Evolutionary conservation across 1,139 yeast genomes (phyloP).

Genomic region (Pneumocystis jirovecii): DNA sequence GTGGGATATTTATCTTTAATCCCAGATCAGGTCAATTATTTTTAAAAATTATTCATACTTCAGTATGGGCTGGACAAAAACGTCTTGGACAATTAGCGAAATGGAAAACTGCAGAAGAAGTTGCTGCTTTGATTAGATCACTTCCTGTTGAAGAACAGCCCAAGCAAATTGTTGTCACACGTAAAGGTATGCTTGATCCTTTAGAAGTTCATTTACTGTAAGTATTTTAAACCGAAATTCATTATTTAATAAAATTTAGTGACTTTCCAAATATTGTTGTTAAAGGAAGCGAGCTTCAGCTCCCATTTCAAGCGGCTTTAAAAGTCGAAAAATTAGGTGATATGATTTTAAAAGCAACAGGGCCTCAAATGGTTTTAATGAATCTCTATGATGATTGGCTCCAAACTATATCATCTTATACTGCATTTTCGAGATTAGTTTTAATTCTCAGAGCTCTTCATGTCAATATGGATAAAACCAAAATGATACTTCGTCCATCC

Average conservation of each 20-base stretch:
- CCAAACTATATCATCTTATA: slow-evolving; percentile 63
- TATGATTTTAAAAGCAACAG: slow-evolving; percentile 69
- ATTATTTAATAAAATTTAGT: background rate
- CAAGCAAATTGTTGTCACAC: slow-evolving; percentile 72
- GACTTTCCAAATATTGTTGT: slow-evolving; percentile 89
- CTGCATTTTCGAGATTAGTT: slow-evolving; percentile 82
- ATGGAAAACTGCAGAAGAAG: slow-evolving; percentile 98
- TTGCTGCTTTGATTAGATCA: slow-evolving; percentile 77
- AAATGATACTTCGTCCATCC: slow-evolving; percentile 63
- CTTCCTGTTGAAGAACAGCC: slow-evolving; percentile 92
- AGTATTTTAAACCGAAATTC: background rate
- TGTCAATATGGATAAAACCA: slow-evolving; percentile 63
- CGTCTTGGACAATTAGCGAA: slow-evolving; percentile 86
- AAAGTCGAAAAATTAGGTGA: slow-evolving; percentile 69
- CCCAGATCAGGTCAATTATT: slow-evolving; percentile 84
- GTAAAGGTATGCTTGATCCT: slow-evolving; percentile 89
- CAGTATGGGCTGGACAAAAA: slow-evolving; percentile 96
- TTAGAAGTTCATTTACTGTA: slow-evolving; percentile 81
- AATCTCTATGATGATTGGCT: slow-evolving; percentile 94
- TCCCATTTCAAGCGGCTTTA: slow-evolving; percentile 82
- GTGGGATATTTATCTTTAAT: slow-evolving; percentile 77
- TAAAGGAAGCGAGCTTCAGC: slow-evolving; percentile 72
- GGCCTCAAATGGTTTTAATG: slow-evolving; percentile 83
- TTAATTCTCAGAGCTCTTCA: slow-evolving; percentile 67
- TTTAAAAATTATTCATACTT: slow-evolving; percentile 77